Base-by-base conservation (phyloP, 805 yeast genomes). In the Yarrowia sp. region DNA sequence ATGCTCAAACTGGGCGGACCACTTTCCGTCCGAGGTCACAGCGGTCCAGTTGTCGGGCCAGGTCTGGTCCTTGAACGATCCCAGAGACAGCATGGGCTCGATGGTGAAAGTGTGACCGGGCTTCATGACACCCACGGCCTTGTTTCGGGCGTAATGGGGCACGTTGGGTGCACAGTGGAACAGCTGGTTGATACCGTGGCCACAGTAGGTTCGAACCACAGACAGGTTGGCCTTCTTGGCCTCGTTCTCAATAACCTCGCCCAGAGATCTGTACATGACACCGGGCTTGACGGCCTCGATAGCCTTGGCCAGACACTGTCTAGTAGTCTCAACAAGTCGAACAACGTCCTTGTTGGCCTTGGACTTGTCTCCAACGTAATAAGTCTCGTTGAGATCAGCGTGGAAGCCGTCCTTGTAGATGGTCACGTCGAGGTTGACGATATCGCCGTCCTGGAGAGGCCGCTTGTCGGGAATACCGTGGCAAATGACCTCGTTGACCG, bases 31-130 rank as follows among this genome's bases (percentile, higher is more conserved):
- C 47, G 87, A 87, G 17, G 99, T 95, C 17, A 86, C 85, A 1
- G 96, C 86, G 6, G 99, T 95, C 99, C 99, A 95, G 78, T 91
- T 90, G 78, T 95, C 99, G 2, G 99, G 99, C 99, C 99, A 95
- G 68, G 87, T 82, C 69, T 84, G 79, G 78, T 93, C 98, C 74
- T 85, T 85, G 80, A 85, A 89, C 0, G 89, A 80, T 9, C 99
- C 99, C 71, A 87, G 81, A 76, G 91, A 90, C 72, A 95, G 85
- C 99, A 95, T 95, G 55, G 99, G 99, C 79, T 95, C 99, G 68
- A 95, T 91, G 24, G 99, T 95, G 82, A 95, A 95, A 14, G 91
- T 92, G 89, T 93, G 90, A 24, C 99, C 99, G 24, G 97, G 94
- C 77, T 91, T 91, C 81, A 95, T 93, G 53, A 91, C 87, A 69